Evolutionary conservation across 2,329 filamentous ascomycete genomes (phyloP).

Genomic region (Fusarium sp.): DNA sequence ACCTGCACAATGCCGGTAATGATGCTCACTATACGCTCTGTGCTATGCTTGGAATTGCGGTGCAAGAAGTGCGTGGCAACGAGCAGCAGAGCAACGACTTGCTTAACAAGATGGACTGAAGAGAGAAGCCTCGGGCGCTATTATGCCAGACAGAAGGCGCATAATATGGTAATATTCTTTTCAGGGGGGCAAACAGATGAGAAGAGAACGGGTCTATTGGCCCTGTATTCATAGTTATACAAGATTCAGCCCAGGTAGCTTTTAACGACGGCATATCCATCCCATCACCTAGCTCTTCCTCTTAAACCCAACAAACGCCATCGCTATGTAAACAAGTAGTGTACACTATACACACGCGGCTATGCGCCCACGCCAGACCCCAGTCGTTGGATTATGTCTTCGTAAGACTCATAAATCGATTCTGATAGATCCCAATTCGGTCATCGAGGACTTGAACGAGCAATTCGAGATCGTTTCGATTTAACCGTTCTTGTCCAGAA

Average conservation of each 20-base stretch:
- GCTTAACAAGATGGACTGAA: conserved; percentile 26
- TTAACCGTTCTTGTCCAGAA: conserved; percentile 77
- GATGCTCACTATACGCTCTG: conserved; percentile 84
- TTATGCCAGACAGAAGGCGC: neutral
- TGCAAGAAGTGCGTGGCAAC: conserved; percentile 42
- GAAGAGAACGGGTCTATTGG: conserved; percentile 42
- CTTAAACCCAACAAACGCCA: conserved; percentile 54
- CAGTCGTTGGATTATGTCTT: conserved; percentile 25
- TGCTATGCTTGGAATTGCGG: conserved; percentile 68
- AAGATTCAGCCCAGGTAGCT: conserved; percentile 37
- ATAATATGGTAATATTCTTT: neutral
- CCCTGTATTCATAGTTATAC: conserved; percentile 45
- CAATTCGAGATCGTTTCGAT: conserved; percentile 8
- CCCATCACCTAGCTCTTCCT: conserved; percentile 35
- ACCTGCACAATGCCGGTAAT: conserved; percentile 89
- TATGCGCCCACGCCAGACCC: conserved; percentile 22
- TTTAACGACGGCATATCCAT: conserved; percentile 36
- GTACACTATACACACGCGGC: conserved; percentile 50
- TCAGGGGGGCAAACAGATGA: conserved; percentile 16
- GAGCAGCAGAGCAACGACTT: conserved; percentile 29
- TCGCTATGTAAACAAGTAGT: conserved; percentile 58
- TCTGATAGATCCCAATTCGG: conserved; percentile 1
- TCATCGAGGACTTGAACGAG: conserved; percentile 2
- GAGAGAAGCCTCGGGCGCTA: neutral
- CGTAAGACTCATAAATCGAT: neutral